Base-by-base conservation (phyloP, 495 filamentous ascomycete species). In the Viridothelium virens region DNA sequence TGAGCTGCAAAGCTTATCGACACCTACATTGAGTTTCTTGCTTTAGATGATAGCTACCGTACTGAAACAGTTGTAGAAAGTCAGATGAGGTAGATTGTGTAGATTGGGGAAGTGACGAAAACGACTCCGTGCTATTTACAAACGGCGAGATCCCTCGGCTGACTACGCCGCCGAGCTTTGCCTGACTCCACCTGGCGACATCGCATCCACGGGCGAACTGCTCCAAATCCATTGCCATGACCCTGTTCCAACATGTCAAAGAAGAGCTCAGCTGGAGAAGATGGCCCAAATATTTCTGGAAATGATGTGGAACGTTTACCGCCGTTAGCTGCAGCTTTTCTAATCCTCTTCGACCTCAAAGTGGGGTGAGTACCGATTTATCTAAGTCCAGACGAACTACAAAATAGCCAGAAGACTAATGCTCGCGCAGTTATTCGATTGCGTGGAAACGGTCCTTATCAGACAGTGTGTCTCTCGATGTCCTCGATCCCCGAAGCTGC, bases 401-500 rank as follows among this genome's bases (percentile, higher is more conserved):
- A 44, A 44, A 44, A 44, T 12, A 10, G 47, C 10, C 47, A 53
- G 47, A 18, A 53, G 16, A n/a, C 18, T 25, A 14, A 66, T 2
- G 7, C 62, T 34, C 39, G 18, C 47, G 37, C 68, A 88, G 87
- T 67, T 89, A 90, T 74, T 92, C 90, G 66, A 88, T 96, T 68
- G 86, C 85, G 12, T 97, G 93, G 93, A 89, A 94, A 74, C 85
- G 83, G 48, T 84, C 89, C 18, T 75, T 84, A 4, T 81, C 85
- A 18, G 88, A 85, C 50, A 79, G 82, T 86, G 70, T 74, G 79
- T 71, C 33, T 38, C 68, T n/a, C n/a, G 63, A 25, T 47, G 5
- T 56, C 12, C 62, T 62, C 14, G 44, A 64, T 68, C 70, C 50
- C 66, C 69, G 41, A 64, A 65, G 44, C 72, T 25, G 67, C 69